Evolutionary conservation across 768 basidiomycete genomes (phyloP).

Genomic region (Boletales sp.): DNA sequence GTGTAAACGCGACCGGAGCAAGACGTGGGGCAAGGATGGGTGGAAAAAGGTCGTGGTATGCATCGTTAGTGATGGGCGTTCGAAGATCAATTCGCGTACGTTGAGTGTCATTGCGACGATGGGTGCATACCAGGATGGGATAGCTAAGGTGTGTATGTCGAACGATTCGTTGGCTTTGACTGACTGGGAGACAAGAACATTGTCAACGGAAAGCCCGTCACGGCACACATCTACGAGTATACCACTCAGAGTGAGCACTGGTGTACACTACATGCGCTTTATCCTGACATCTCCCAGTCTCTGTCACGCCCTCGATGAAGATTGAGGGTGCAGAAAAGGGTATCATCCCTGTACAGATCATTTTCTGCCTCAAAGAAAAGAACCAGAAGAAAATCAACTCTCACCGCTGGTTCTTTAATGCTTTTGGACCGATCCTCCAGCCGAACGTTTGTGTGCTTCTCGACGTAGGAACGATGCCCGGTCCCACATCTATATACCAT

Average conservation of each 20-base stretch:
- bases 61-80: conserved; percentile 83
- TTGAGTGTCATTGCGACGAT: conserved; percentile 87
- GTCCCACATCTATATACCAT: conserved; percentile 86
- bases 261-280: not conserved
- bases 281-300: conserved; percentile 47
- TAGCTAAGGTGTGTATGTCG: conserved; percentile 63
- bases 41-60: conserved; percentile 99
- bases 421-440: conserved; percentile 75
- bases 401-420: conserved; percentile 94
- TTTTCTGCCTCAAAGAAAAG: conserved; percentile 90
- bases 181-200: conserved; percentile 44
- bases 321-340: conserved; percentile 77
- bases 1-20: conserved; percentile 79
- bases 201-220: conserved; percentile 79
- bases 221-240: conserved; percentile 91
- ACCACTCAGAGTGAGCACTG: conserved; percentile 72
- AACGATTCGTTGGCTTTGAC: not conserved
- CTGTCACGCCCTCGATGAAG: conserved; percentile 76
- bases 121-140: conserved; percentile 93
- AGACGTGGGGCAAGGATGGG: conserved; percentile 95
- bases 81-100: conserved; percentile 81
- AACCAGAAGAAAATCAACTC: conserved; percentile 97
- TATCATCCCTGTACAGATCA: conserved; percentile 84
- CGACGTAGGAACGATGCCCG: conserved; percentile 85
- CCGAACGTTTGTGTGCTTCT: conserved; percentile 92